Evolutionary conservation across 768 basidiomycete species (phyloP), one percentile per base, ranked within the genome.

Genomic region (Mycena rosella): DNA sequence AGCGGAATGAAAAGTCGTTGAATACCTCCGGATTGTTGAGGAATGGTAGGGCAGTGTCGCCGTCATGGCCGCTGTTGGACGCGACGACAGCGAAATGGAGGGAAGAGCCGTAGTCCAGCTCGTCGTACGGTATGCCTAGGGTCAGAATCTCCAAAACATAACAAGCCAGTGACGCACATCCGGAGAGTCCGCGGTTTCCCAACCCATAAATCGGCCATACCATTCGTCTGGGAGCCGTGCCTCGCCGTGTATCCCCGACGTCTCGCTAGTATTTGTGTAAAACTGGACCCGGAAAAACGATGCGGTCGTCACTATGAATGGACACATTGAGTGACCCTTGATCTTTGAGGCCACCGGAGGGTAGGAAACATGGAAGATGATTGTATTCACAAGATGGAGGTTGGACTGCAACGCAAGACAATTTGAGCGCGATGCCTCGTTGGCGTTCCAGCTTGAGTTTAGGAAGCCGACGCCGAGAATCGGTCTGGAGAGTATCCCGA

Each of bases 21-120:
- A 75, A 58, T 20, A 73, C 71, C 40, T 75, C 74, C 1, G 74
- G 69, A 24, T 73, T 44, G 26, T n/a, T 63, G 17, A 72, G 54
- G 51, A 75, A 71, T 5, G 66, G 36, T 2, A 42, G 15, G 20
- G 49, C 71, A 17, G 18, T 66, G 22, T 64, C 53, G 13, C 74
- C 74, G 47, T 74, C 72, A 49, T 75, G 74, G 1, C 74, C 74
- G 52, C 54, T 64, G 53, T 75, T 69, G 17, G 73, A 65, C 2
- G 60, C 72, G 27, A 74, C 56, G 17, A 65, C 63, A 17, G 74
- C 74, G 58, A 75, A 75, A 40, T 70, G 59, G 14, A 74, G 52
- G 2, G 38, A 40, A 15, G 42, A 44, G 20, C 42, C 42, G n/a
- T 44, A 44, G n/a, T 44, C 42, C 3, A 44, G 42, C 18, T 44